Evolutionary conservation across 1,139 yeast genomes (phyloP).

Genomic region (Suhomyces anneliseae): DNA sequence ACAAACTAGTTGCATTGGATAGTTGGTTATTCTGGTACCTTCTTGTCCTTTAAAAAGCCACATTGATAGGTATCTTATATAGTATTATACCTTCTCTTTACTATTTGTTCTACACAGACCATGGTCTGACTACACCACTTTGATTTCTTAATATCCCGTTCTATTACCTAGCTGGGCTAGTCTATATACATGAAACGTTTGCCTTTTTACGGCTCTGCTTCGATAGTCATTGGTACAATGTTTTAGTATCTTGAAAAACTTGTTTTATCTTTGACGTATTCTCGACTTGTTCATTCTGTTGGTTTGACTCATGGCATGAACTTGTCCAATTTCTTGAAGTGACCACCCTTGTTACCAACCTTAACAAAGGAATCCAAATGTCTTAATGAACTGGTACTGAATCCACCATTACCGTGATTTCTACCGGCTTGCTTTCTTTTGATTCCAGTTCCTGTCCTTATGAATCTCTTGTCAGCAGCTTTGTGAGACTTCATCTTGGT

Average conservation of each 20-base stretch:
- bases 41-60: no score
- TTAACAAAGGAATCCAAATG: slow-evolving; percentile 63
- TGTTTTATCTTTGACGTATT: no score
- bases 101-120: no score
- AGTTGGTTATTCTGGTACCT: no score
- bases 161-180: neutral
- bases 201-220: neutral
- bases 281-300: no score
- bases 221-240: neutral
- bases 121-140: no score
- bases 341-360: slow-evolving; percentile 52
- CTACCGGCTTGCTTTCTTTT: slow-evolving; percentile 79
- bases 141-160: neutral
- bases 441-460: slow-evolving; percentile 40
- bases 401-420: slow-evolving; percentile 91
- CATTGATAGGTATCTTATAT: no score
- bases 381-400: slow-evolving; percentile 64
- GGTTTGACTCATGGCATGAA: slow-evolving; percentile 9
- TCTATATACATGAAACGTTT: neutral
- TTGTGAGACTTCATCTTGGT: slow-evolving; percentile 63
- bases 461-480: slow-evolving; percentile 55
- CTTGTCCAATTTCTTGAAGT: slow-evolving; percentile 54
- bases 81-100: no score
- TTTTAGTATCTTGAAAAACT: no score
- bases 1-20: no score